These are phyloP conservation scores for Geranium rotundifolium DNA, from an alignment of 345 rosid species.

Conservation along the genomic window DNA sequence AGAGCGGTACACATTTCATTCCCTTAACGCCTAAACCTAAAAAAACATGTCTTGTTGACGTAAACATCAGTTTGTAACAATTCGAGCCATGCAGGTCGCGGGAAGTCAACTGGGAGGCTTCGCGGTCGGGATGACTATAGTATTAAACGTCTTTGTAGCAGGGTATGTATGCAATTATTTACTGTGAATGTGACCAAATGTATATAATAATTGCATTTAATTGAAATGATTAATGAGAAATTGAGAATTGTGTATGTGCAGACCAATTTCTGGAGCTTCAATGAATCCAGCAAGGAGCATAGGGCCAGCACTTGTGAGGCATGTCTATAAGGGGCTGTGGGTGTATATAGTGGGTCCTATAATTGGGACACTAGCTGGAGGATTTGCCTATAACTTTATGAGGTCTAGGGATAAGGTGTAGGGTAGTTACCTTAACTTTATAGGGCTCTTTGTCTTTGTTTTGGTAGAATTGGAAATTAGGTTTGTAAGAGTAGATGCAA, in stretches of 20 bases:
- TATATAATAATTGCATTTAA: no score
- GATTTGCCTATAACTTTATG: constrained; percentile 19
- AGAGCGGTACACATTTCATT: constrained; percentile 21
- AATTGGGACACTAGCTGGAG: constrained; percentile 26
- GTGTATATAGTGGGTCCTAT: constrained; percentile 34
- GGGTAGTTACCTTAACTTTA: no score
- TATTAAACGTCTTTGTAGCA: constrained; percentile 43
- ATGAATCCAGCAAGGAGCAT: constrained; percentile 51
- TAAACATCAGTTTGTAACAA: no score
- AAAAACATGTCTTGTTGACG: no score
- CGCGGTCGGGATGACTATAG: constrained; percentile 56
- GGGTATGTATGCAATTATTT: constrained; percentile 23
- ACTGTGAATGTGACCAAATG: no score
- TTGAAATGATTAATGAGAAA: no score
- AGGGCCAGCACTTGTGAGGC: constrained; percentile 36
- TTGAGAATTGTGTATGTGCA: constrained; percentile 5
- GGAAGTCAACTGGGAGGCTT: constrained; percentile 35
- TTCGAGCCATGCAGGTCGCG: no score
- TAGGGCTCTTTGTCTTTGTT: no score
- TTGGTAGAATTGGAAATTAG: no score
- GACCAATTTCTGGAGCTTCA: constrained; percentile 46
- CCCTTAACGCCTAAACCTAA: no score
- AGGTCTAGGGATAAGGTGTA: constrained; percentile 17
- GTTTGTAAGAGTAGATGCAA: no score
- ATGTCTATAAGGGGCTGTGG: constrained; percentile 28